These are phyloP conservation scores for Pachyrhizus erosus DNA, from an alignment of 306 rosid genomes.

Conservation along the genomic window DNA sequence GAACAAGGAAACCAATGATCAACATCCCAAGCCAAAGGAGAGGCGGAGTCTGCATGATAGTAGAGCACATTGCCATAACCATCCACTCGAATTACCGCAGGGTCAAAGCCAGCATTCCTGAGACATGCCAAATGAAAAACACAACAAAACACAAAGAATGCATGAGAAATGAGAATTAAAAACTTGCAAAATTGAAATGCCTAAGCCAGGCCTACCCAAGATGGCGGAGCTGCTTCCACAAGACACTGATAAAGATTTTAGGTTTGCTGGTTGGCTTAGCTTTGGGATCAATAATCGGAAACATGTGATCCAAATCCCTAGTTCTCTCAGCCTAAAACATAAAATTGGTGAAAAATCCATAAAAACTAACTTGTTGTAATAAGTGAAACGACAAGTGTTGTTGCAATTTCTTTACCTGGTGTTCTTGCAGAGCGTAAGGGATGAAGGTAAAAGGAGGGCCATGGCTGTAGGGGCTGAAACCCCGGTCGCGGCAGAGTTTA, in stretches of 20 bases:
- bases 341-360: no score
- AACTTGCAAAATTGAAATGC: slow-evolving; percentile 35
- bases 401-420: slow-evolving; percentile 76
- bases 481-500: slow-evolving; percentile 66
- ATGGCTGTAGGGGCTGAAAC: slow-evolving; percentile 57
- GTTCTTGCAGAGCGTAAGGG: slow-evolving; percentile 71
- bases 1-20: slow-evolving; percentile 99
- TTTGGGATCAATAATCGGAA: slow-evolving; percentile 76
- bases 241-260: slow-evolving; percentile 70
- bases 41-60: slow-evolving; percentile 91
- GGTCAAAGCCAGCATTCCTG: slow-evolving; percentile 99
- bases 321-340: slow-evolving; percentile 59
- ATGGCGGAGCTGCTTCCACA: slow-evolving; percentile 97
- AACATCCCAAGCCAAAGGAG: slow-evolving; percentile 97
- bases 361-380: no score
- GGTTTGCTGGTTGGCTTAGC: slow-evolving; percentile 81
- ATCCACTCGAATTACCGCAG: slow-evolving; percentile 87
- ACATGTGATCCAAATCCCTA: slow-evolving; percentile 65
- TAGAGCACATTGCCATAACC: slow-evolving; percentile 86
- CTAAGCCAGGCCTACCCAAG: slow-evolving; percentile 93
- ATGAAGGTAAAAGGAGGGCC: slow-evolving; percentile 89
- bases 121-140: slow-evolving; percentile 23
- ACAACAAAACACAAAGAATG: no score
- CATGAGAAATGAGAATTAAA: neutral
- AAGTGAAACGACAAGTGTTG: neutral